A percentile compares a stretch with the other conserved stretches of the same genome.
Conservation (phyloP, 345 rosid genomes). For the Arabidopsis arenosa region DNA sequence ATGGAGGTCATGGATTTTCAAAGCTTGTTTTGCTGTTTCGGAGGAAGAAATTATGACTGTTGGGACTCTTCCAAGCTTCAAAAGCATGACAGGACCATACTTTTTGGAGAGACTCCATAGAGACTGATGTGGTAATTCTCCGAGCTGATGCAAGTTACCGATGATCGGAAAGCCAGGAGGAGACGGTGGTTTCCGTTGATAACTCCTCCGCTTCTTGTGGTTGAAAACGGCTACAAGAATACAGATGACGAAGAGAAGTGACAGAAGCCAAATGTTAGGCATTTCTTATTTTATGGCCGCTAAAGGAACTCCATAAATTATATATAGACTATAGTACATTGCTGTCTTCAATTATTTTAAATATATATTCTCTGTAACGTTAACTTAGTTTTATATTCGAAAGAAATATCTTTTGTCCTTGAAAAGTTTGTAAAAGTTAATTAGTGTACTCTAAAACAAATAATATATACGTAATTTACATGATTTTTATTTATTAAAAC, state of each 20-base stretch:
- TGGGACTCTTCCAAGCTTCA: conserved; percentile 47
- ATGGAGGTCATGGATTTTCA: conserved; percentile 52
- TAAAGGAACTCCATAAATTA: too few species aligned
- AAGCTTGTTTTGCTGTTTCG: conserved; percentile 44
- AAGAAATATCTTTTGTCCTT: too few species aligned
- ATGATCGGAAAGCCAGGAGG: conserved; percentile 53
- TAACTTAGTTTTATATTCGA: too few species aligned
- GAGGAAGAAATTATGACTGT: conserved; percentile 52
- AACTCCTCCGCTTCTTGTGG: not conserved
- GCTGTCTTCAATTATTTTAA: too few species aligned
- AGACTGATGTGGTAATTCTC: conserved; percentile 37
- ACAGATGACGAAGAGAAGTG: conserved; percentile 1
- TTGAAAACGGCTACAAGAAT: conserved; percentile 14
- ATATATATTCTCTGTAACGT: too few species aligned
- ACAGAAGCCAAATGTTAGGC: conserved; percentile 19
- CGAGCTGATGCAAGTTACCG: conserved; percentile 52
- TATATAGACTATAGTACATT: too few species aligned
- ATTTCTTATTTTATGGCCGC: not conserved
- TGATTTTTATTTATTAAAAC: too few species aligned
- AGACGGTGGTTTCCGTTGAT: conserved; percentile 41
- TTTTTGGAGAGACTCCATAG: conserved; percentile 52
- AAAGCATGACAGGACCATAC: conserved; percentile 54
- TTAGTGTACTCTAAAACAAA: too few species aligned
- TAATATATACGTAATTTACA: too few species aligned
- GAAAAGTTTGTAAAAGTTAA: too few species aligned